These are phyloP conservation scores for Pelomyxa schiedti DNA, from an alignment of 78 protist genomes.

Conservation along the genomic window DNA sequence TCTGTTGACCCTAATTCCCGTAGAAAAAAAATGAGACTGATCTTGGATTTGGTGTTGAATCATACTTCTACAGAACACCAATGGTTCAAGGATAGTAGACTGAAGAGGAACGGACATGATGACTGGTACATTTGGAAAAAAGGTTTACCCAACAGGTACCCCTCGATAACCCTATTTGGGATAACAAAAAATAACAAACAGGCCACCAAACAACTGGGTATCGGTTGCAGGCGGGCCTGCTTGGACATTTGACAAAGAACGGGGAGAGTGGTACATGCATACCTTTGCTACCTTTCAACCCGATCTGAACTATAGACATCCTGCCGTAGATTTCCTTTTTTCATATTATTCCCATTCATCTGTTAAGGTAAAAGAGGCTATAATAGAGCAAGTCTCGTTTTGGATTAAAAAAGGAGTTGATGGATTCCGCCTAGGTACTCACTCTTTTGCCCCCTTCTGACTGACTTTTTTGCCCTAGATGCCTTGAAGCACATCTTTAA, in stretches of 20 bases:
- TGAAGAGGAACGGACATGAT: not conserved
- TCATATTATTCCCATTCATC: no score
- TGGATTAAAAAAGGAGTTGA: conserved; percentile 69
- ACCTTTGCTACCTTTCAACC: conserved; percentile 68
- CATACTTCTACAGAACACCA: conserved; percentile 66
- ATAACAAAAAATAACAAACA: conserved; percentile 60
- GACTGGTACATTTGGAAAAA: no score
- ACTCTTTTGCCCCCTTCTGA: no score
- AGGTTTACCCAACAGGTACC: conserved; percentile 27
- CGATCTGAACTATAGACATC: conserved; percentile 63
- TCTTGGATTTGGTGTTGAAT: conserved; percentile 58
- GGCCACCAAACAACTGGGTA: conserved; percentile 50
- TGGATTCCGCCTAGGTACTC: conserved; percentile 75
- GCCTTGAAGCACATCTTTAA: not conserved
- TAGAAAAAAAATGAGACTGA: conserved; percentile 28
- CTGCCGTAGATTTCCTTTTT: no score
- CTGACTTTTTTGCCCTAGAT: no score
- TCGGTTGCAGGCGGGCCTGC: not conserved
- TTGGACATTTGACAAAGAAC: conserved; percentile 49
- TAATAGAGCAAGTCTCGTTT: conserved; percentile 44
- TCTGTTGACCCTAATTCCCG: not conserved
- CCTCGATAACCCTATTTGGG: conserved; percentile 42
- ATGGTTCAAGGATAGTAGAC: conserved; percentile 63
- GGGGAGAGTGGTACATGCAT: conserved; percentile 67
- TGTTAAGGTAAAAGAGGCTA: conserved; percentile 58